Evolutionary conservation across 176 grass and related monocot genomes (phyloP), one percentile per base, ranked within the genome.

Genomic region (Oryza longistaminata): DNA sequence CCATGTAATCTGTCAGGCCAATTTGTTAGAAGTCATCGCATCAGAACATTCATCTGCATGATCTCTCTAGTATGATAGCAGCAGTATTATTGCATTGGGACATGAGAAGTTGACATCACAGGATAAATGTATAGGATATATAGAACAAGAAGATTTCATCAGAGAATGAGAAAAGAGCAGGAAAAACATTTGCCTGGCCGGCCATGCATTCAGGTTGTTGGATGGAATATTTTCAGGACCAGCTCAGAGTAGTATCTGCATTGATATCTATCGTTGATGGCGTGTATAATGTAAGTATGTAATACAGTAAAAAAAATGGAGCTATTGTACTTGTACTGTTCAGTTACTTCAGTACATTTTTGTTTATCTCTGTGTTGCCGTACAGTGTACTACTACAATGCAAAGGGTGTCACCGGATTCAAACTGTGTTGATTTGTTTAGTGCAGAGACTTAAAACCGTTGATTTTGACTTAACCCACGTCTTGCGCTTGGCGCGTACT

Each of bases 381-480:
- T 42, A 1, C 6, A 35, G 34, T 35, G 34, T 35, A 43, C 9
- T 43, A 43, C 9, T 43, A 2, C 9, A 10, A 43, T 58, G 52
- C 52, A 58, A 7, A 58, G 13, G 72, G 29, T 52, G 7, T 11
- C 46, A 26, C 26, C 9, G 16, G 8, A 75, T 53, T 55, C 46
- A n/a, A 53, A 55, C 25, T 55, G 16, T 21, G 8, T 55, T 70
- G 9, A 9, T 60, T 76, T 60, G 17, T 76, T 81, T 22, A 25
- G 58, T 55, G 37, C 19, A 4, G 3, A n/a, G 60, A 10, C 39
- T 10, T 35, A 55, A 77, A 71, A 40, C 66, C 8, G 53, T 42
- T 25, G 52, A 11, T 70, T 14, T 77, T 81, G 83, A 82, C 88
- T 71, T 77, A 12, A 82, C 60, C 88, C 88, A 66, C 73, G 88